Evolutionary conservation across 805 yeast species (phyloP).

Genomic region (Yamadazyma sp.): DNA sequence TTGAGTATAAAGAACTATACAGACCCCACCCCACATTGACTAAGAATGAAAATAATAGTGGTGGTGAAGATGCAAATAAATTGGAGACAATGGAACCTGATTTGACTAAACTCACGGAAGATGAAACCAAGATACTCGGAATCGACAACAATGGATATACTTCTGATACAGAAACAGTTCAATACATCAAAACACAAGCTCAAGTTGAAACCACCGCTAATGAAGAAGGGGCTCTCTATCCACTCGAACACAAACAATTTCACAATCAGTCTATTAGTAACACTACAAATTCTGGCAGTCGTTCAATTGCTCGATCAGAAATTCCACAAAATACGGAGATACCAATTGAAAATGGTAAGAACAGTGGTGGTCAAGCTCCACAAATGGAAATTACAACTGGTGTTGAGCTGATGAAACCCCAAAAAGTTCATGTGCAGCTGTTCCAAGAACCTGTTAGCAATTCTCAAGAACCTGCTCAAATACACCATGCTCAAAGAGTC

Average conservation of each 20-base stretch:
- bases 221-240: too few relatives aligned
- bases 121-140: constrained; percentile 3
- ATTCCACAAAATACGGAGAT: too few relatives aligned
- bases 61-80: constrained; percentile 1
- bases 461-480: background rate
- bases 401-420: too few relatives aligned
- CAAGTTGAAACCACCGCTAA: background rate
- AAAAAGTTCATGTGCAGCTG: background rate
- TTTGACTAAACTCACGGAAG: constrained; percentile 3
- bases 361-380: too few relatives aligned
- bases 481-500: too few relatives aligned
- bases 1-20: constrained; percentile 12
- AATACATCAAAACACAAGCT: constrained; percentile 1
- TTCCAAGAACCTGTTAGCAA: background rate
- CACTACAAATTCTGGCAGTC: too few relatives aligned
- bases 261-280: too few relatives aligned
- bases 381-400: too few relatives aligned
- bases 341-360: too few relatives aligned
- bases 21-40: constrained; percentile 12
- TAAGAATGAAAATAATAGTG: background rate
- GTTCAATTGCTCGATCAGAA: too few relatives aligned
- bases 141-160: constrained; percentile 2
- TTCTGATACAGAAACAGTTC: constrained; percentile 2
- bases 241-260: too few relatives aligned
- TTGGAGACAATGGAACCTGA: constrained; percentile 6